Conservation (phyloP, 495 filamentous ascomycete species). For the Podospora sp. region DNA sequence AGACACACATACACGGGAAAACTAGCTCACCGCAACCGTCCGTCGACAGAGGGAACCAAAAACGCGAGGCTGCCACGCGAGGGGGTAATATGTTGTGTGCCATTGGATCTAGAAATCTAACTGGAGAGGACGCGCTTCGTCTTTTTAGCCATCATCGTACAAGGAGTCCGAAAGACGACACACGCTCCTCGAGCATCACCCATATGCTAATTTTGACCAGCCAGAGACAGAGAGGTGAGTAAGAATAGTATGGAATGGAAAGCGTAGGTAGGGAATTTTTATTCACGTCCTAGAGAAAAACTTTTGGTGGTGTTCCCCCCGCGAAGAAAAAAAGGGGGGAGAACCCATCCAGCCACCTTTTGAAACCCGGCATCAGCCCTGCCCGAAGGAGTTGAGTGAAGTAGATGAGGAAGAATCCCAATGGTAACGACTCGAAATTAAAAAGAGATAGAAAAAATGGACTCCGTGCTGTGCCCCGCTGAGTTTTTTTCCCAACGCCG, state of each 20-base stretch:
- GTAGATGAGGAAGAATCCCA: not conserved
- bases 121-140: not conserved
- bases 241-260: not conserved
- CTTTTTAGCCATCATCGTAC: not conserved
- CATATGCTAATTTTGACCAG: not conserved
- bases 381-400: not conserved
- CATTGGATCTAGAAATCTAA: not conserved
- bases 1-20: not conserved
- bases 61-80: not conserved
- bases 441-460: slow-evolving; percentile 2
- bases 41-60: not conserved
- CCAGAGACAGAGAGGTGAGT: not conserved
- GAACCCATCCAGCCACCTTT: not conserved
- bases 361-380: not conserved
- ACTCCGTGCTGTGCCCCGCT: slow-evolving; percentile 11
- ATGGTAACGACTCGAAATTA: not conserved
- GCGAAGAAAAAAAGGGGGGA: no score
- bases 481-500: slow-evolving; percentile 5
- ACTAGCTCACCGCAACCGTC: not conserved
- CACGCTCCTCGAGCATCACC: not conserved
- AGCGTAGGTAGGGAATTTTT: not conserved
- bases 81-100: not conserved
- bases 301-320: not conserved
- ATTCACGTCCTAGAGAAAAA: not conserved
- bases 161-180: not conserved